Evolutionary conservation across 1,284 basidiomycete genomes (phyloP), one percentile per base, ranked within the genome.

Genomic region (Microbotryum silenes-acaulis): DNA sequence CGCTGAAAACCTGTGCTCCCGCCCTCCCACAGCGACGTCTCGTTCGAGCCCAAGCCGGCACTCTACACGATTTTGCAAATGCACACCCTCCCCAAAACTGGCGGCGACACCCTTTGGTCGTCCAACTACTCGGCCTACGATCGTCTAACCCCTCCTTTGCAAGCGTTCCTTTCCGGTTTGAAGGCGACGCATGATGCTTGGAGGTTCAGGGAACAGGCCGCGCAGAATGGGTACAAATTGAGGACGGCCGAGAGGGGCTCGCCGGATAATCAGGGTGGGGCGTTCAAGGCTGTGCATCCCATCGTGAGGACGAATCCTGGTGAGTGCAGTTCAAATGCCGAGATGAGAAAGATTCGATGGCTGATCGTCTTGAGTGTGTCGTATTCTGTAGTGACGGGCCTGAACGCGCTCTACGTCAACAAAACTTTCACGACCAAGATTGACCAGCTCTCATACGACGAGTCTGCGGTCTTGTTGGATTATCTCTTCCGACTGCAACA

Each of bases 11-110:
- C 4, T 6, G 37, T 42, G 37, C 37, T 42, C 37, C 12, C 14
- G 37, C 37, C 37, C 37, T 42, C 37, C 12, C 37, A 42, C 66
- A 71, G 81, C 0, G 85, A 87, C 73, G 85, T 87, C 67, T 83
- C 84, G 0, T 88, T 87, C 67, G 86, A 88, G 73, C 77, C 75
- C 6, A 77, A 83, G 2, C 86, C 86, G 0, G 80, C 83, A 0
- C 84, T 86, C 71, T 87, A 84, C 56, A 70, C 70, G 8, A 65
- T 72, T 33, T 55, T 73, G 12, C 70, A 71, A 56, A 71, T 74
- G 56, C 59, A 83, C 71, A 83, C 80, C 0, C 72, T 85, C 14
- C 84, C 84, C 37, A 61, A 72, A 20, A 54, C 31, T 27, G 81
- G 80, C 27, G 80, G 53, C 33, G 80, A 81, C 70, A 82, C 81